A percentile compares a stretch with the other conserved stretches of the same genome.
These are phyloP conservation scores for Alternaria novae-zelandiae DNA, from an alignment of 2,329 filamentous ascomycete genomes.

Conservation along the genomic window DNA sequence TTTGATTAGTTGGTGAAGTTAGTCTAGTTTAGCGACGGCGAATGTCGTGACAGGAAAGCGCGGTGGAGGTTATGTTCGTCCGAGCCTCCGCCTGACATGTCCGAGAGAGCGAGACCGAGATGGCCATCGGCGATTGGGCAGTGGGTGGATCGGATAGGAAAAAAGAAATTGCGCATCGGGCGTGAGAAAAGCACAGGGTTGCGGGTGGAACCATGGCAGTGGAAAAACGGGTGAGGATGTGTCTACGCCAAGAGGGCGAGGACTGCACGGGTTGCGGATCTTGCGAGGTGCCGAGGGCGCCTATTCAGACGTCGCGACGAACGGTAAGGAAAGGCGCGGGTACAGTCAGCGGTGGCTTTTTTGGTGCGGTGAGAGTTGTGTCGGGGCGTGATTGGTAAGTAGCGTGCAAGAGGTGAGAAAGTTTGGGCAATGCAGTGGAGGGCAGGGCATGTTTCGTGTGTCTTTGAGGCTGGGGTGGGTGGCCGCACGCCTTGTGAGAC, in stretches of 20 bases:
- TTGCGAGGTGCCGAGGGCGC: constrained; percentile 30
- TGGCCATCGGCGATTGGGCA: neutral
- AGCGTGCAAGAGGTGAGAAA: neutral
- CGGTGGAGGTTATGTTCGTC: constrained; percentile 13
- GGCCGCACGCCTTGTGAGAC: neutral
- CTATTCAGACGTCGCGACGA: constrained; percentile 16
- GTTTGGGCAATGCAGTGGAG: constrained; percentile 1
- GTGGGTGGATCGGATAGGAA: constrained; percentile 8
- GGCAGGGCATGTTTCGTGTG: constrained; percentile 23
- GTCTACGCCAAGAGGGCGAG: neutral
- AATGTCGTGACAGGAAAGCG: constrained; percentile 1
- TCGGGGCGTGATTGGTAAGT: constrained; percentile 8
- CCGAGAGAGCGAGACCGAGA: constrained; percentile 8
- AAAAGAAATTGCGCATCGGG: constrained; percentile 23
- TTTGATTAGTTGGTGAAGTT: neutral
- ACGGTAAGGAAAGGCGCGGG: neutral
- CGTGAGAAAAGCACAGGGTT: neutral
- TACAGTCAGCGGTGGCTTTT: constrained; percentile 16
- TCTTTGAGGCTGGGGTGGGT: constrained; percentile 11
- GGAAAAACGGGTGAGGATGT: neutral
- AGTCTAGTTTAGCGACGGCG: neutral
- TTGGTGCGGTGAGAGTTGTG: neutral
- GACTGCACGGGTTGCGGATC: constrained; percentile 21
- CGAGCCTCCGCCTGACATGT: constrained; percentile 4
- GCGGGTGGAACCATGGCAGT: neutral